Evolutionary conservation across 371 early-diverging fungal genomes (phyloP), one percentile per base, ranked within the genome.

Genomic region (Actinomucor elegans): DNA sequence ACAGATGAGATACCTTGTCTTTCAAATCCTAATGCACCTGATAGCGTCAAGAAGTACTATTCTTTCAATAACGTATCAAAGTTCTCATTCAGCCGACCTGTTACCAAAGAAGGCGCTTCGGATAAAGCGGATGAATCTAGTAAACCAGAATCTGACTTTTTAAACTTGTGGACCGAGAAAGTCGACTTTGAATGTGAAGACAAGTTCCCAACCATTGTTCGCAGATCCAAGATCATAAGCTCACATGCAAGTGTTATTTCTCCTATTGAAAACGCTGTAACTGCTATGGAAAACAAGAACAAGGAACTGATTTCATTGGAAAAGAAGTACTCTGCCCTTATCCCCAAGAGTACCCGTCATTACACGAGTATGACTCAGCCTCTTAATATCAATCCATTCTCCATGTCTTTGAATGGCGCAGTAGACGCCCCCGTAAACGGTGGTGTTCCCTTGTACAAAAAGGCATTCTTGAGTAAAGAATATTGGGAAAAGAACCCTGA

Each of bases 391-490:
- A 90, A 85, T 50, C 87, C 86, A 3, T 87, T 93, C 45, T 86
- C 89, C 0, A 90, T 93, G 90, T 80, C 88, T 4, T 60, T 93
- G 21, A 90, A 90, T 59, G 91, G 93, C 12, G 86, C 90, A 6
- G 86, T 93, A 0, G 91, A 93, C 76, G 91, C 93, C 4, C 90
- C 91, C 20, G 90, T 93, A 4, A 93, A 93, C 66, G 93, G 93
- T 20, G 93, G 93, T 32, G 77, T 92, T 4, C 80, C 85, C 21
- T 83, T 90, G 73, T 92, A 91, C 56, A 73, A 79, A 48, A 75
- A 73, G 26, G 90, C 91, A 0, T 92, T 92, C 56, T 65, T 91
- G 33, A 71, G 67, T 1, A 56, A 72, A 41, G 70, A 70, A 23
- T 77, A 73, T 44, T 64, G 68, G 57, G 55, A 62, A 10, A 53